Evolutionary conservation across 225 moss, liverwort and hornwort species (phyloP), one percentile per base, ranked within the genome.

Genomic region (Antitrichia curtipendula): DNA sequence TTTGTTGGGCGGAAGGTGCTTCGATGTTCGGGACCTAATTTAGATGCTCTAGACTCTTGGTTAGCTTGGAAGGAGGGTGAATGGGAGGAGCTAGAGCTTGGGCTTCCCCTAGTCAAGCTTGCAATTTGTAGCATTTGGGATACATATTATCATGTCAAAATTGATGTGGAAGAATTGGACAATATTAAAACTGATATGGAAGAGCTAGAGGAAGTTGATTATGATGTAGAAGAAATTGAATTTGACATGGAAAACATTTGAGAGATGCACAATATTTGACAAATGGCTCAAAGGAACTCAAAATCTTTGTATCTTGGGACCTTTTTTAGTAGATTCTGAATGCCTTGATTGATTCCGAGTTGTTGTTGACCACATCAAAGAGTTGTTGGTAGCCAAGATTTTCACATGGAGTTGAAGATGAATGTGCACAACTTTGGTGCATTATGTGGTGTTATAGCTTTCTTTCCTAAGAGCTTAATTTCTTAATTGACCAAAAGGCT

Each of bases 41-140:
- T n/a, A n/a, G n/a, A n/a, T 66, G 22, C 4, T 22, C n/a, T 1
- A 12, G 1, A 2, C 2, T n/a, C 66, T n/a, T 22, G n/a, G 38
- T 1, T 66, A 2, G 22, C n/a, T 66, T 66, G 12, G 22, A 38
- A 38, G 22, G 22, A 66, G 22, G 66, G 22, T 21, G 38, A n/a
- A 4, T 66, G 1, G 4, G 38, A n/a, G 12, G 38, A 38, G 12
- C 21, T n/a, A 21, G 7, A 66, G 21, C 12, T 66, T n/a, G 3
- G 7, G 21, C n/a, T 1, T n/a, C 12, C 7, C 0, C n/a, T 7
- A 12, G 0, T 38, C 0, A 3, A 22, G 38, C 7, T 66, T 66
- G 22, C n/a, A 66, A n/a, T 3, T 0, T 2, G 8, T 62, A 16
- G 62, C 16, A 17, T 62, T 61, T 61, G 7, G 61, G 7, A 61